Evolutionary conservation across 352 stramenopile genomes (phyloP).

Genomic region (Globisporangium mamillatum): DNA sequence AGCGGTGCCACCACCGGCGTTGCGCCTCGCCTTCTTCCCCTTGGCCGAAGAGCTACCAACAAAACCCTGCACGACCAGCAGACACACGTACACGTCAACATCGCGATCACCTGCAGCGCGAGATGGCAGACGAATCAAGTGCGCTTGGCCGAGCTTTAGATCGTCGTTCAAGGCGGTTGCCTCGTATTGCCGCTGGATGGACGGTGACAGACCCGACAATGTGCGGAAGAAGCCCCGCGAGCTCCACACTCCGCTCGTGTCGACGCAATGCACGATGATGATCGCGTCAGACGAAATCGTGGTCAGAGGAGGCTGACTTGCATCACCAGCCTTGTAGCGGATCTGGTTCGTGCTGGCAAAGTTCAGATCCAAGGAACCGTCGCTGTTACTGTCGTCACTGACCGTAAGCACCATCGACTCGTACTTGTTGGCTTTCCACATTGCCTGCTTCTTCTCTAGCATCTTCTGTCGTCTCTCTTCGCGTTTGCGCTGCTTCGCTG

Average conservation of each 20-base stretch:
- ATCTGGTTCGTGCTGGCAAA: slow-evolving; percentile 24
- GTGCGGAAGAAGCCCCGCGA: slow-evolving; percentile 70
- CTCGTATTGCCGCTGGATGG: slow-evolving; percentile 65
- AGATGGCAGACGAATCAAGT: slow-evolving; percentile 48
- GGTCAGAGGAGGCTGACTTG: slow-evolving; percentile 36
- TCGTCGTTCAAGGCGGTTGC: slow-evolving; percentile 48
- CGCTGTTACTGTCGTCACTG: slow-evolving; percentile 4
- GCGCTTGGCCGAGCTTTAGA: slow-evolving; percentile 69
- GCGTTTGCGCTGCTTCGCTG: slow-evolving; percentile 34
- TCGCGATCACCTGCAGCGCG: slow-evolving; percentile 4
- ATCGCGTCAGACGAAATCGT: slow-evolving; percentile 20
- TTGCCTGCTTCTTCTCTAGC: slow-evolving; percentile 46
- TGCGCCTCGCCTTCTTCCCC: slow-evolving; percentile 46
- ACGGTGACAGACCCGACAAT: slow-evolving; percentile 46
- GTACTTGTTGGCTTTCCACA: slow-evolving; percentile 68
- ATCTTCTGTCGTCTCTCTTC: slow-evolving; percentile 40
- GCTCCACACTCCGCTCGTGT: slow-evolving; percentile 73
- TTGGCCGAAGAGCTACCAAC: slow-evolving; percentile 24
- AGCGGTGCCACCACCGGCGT: slow-evolving; percentile 9
- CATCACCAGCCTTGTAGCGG: slow-evolving; percentile 56
- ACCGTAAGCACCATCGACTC: slow-evolving; percentile 36
- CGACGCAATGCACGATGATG: slow-evolving; percentile 76
- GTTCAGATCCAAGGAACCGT: slow-evolving; percentile 11
- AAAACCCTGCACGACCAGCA: slow-evolving; percentile 73
- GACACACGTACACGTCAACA: slow-evolving; percentile 49